Conservation (phyloP, 2,329 filamentous ascomycete species). For the Parafenestella ontariensis region DNA sequence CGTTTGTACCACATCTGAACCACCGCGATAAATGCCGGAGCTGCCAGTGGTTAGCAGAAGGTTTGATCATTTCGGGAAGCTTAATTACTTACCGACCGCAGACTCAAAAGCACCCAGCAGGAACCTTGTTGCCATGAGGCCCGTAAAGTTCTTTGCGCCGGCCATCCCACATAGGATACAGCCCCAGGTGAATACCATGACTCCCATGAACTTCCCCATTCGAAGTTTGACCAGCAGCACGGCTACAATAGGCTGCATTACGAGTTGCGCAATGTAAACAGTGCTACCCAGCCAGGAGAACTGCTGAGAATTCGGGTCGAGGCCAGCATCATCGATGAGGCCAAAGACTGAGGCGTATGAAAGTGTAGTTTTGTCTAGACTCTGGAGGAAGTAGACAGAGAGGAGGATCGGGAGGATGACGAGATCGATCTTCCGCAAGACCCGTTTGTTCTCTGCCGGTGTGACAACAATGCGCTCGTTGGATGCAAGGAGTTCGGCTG, state of each 20-base stretch:
- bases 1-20: slow-evolving; percentile 66
- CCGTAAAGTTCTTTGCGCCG: slow-evolving; percentile 65
- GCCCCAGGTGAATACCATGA: slow-evolving; percentile 61
- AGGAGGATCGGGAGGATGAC: slow-evolving; percentile 63
- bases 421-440: slow-evolving; percentile 60
- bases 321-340: slow-evolving; percentile 64
- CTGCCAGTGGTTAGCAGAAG: slow-evolving; percentile 17
- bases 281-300: slow-evolving; percentile 61
- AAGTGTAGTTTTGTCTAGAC: slow-evolving; percentile 68
- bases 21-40: slow-evolving; percentile 43
- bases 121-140: slow-evolving; percentile 68
- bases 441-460: slow-evolving; percentile 59
- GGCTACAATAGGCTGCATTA: slow-evolving; percentile 60
- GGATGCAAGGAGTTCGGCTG: slow-evolving; percentile 57
- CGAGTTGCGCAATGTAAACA: slow-evolving; percentile 63
- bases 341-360: slow-evolving; percentile 70
- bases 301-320: slow-evolving; percentile 60
- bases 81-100: slow-evolving; percentile 50
- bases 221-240: slow-evolving; percentile 66
- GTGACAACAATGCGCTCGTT: slow-evolving; percentile 58
- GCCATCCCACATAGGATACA: slow-evolving; percentile 68
- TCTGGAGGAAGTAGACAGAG: slow-evolving; percentile 68
- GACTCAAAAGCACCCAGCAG: slow-evolving; percentile 74
- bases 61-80: not conserved
- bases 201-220: slow-evolving; percentile 65